Evolutionary conservation across 805 yeast species (phyloP), one percentile per base, ranked within the genome.

Genomic region (Candida corydali): DNA sequence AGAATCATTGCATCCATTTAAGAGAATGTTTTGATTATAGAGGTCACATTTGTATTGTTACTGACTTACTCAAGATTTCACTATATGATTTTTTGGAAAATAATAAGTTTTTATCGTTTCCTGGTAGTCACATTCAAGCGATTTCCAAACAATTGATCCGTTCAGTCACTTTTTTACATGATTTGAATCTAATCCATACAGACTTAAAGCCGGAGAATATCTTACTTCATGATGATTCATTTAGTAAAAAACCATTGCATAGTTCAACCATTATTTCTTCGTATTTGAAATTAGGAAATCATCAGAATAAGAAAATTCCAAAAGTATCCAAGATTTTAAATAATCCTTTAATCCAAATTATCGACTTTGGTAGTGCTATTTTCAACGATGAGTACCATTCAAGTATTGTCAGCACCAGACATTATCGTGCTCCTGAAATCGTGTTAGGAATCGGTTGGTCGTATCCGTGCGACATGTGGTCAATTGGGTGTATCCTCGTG

Each of bases 151-250:
- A 93, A 61, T 61, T 93, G 40, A 69, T 93, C 16, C 70, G 88
- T 44, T 82, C 93, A 0, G 94, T 91, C 26, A 84, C 93, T 1
- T 91, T 84, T 52, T 65, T 93, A 43, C 99, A 93, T 58, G 95
- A 86, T 52, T 68, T 93, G 55, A 86, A 83, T 36, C 71, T 93
- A 33, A 86, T 93, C 29, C 99, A 93, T 61, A 93, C 99, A 0
- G 99, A 93, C 59, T 70, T 93, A 47, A 93, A 93, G 62, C 99
- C 99, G 1, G 99, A 93, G 59, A 93, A 93, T 56, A 84, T 93
- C 29, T 60, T 93, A 23, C 65, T 88, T 23, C 75, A 76, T 39
- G 76, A 78, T 49, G 77, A 70, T 49, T 57, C 73, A 1, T 75
- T 54, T 39, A 49, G 46, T 10, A 61, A 69, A 32, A 69, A 69